Conservation (phyloP, 345 rosid genomes). For the Acer yangbiense region DNA sequence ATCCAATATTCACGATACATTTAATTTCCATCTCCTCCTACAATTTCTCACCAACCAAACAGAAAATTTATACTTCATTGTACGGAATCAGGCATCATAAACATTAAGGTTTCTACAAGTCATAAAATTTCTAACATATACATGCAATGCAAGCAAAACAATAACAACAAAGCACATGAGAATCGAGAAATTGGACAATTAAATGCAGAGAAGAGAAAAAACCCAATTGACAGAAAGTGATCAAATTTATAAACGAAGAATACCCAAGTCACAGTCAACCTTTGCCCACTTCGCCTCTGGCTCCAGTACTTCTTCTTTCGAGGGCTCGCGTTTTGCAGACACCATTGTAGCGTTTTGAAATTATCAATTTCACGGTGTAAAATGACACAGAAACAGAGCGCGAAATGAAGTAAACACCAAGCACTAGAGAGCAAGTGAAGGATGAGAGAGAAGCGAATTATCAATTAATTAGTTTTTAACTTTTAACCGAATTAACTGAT, state of each 20-base stretch:
- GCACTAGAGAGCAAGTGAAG: no score
- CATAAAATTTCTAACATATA: neutral
- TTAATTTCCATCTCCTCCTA: neutral
- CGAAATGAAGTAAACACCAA: neutral
- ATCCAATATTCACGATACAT: neutral
- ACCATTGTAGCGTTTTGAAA: constrained; percentile 21
- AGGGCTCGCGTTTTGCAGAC: constrained; percentile 20
- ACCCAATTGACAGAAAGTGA: neutral
- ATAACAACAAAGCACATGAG: neutral
- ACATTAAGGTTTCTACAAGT: neutral
- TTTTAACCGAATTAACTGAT: neutral
- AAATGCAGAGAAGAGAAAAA: neutral
- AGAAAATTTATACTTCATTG: neutral
- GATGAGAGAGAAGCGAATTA: no score
- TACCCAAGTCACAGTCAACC: constrained; percentile 34
- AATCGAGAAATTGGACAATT: neutral
- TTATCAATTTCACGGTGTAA: neutral
- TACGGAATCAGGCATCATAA: neutral
- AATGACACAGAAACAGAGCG: neutral
- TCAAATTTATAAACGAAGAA: no score
- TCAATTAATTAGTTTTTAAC: no score
- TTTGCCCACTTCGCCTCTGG: constrained; percentile 21
- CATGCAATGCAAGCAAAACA: neutral
- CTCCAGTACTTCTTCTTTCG: neutral
- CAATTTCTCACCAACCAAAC: constrained; percentile 12